Conservation (phyloP, 768 basidiomycete genomes). For the Rhodocollybia butyracea region DNA sequence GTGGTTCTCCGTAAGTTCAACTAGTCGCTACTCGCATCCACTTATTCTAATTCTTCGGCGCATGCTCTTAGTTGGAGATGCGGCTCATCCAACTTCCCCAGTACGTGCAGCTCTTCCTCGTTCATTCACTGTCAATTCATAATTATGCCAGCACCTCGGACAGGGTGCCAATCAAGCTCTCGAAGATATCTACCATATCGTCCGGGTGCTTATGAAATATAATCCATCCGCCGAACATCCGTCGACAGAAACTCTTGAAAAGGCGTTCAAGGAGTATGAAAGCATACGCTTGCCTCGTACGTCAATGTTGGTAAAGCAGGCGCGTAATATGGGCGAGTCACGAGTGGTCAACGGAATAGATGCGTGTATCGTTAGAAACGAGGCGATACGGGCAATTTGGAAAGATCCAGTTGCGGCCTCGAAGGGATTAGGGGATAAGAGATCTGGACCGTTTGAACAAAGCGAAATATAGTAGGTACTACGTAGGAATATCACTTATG, state of each 20-base stretch:
- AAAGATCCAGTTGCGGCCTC: background rate
- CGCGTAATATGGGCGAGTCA: slow-evolving; percentile 28
- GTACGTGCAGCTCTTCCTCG: slow-evolving; percentile 21
- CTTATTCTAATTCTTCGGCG: no score
- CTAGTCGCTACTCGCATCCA: no score
- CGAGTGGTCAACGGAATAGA: background rate
- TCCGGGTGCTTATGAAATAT: slow-evolving; percentile 28
- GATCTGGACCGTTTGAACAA: slow-evolving; percentile 1
- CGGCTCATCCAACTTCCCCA: slow-evolving; percentile 44
- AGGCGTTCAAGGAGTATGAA: slow-evolving; percentile 32
- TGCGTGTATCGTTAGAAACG: background rate
- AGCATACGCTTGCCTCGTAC: slow-evolving; percentile 31
- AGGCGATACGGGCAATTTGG: background rate
- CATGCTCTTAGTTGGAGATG: no score
- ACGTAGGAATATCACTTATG: no score
- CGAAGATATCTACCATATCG: slow-evolving; percentile 36
- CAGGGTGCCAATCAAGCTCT: slow-evolving; percentile 46
- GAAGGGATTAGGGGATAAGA: background rate
- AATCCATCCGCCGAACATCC: slow-evolving; percentile 24
- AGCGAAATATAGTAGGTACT: slow-evolving; percentile 3
- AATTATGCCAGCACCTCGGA: slow-evolving; percentile 35
- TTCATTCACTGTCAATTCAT: background rate
- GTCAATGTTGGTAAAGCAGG: slow-evolving; percentile 29
- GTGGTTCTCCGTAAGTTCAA: slow-evolving; percentile 38
- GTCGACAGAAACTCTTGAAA: slow-evolving; percentile 22